phyloP scores from a whole-genome alignment of 441 rosid genomes.

The Populus hybrid region DNA sequence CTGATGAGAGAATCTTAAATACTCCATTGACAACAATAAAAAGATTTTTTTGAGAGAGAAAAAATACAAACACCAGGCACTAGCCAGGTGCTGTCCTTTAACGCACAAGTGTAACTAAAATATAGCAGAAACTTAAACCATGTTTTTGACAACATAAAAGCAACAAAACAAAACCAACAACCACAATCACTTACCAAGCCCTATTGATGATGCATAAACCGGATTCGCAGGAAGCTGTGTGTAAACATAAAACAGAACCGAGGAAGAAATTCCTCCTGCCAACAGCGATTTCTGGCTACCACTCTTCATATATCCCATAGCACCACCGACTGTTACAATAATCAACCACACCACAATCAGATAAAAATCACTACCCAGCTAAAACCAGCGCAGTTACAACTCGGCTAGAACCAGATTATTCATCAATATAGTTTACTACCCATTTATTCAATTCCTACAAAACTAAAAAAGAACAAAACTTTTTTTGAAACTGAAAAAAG shows the following conservation, averaged over 20 bases:
- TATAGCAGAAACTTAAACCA: background rate
- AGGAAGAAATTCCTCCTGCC: conserved; percentile 80
- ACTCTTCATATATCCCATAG: conserved; percentile 75
- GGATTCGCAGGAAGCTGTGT: conserved; percentile 68
- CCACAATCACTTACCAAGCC: conserved; percentile 56
- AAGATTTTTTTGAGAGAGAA: too few species aligned
- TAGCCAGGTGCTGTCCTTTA: background rate
- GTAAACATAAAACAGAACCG: conserved; percentile 59
- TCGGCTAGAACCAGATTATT: too few species aligned
- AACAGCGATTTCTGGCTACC: conserved; percentile 83
- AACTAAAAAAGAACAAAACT: background rate
- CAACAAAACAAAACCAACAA: background rate
- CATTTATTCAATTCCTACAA: background rate
- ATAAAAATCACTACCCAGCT: background rate
- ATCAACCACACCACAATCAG: conserved; percentile 8
- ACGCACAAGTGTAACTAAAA: background rate
- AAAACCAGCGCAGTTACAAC: background rate
- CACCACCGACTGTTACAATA: conserved; percentile 64
- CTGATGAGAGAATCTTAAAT: background rate
- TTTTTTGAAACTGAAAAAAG: background rate
- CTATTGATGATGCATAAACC: conserved; percentile 66
- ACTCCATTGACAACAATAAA: background rate
- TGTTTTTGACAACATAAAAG: background rate
- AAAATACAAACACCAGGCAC: too few species aligned
- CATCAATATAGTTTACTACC: too few species aligned